Conservation (phyloP, 257 asterid species). For the Nicotiana tomentosiformis region DNA sequence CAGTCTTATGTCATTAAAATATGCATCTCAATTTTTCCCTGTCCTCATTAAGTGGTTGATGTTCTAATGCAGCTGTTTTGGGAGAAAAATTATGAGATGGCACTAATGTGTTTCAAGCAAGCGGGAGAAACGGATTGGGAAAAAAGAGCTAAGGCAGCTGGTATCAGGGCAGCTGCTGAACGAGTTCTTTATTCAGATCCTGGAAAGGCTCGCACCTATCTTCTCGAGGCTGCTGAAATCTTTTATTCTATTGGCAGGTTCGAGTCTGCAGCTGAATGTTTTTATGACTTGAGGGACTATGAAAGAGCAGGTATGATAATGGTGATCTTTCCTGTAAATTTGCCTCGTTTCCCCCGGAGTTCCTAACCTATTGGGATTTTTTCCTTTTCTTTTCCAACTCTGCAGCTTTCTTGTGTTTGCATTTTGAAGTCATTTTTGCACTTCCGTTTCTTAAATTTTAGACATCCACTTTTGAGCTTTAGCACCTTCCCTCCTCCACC, state of each 20-base stretch:
- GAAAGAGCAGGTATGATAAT: constrained; percentile 42
- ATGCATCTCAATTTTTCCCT: neutral
- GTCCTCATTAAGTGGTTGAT: neutral
- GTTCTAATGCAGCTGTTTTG: constrained; percentile 42
- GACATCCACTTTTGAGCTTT: neutral
- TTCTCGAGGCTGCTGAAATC: constrained; percentile 60
- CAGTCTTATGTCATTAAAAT: neutral
- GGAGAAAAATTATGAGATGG: constrained; percentile 65
- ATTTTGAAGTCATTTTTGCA: neutral
- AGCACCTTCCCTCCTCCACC: neutral
- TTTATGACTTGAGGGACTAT: constrained; percentile 47
- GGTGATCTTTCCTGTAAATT: neutral
- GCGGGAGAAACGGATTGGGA: constrained; percentile 50
- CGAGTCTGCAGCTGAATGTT: constrained; percentile 62
- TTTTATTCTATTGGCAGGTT: constrained; percentile 40
- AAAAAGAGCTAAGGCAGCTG: constrained; percentile 50
- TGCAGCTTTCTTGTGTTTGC: neutral
- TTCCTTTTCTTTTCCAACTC: neutral
- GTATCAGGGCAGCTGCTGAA: constrained; percentile 39
- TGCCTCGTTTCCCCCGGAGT: neutral
- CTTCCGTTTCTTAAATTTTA: neutral
- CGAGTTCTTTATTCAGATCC: constrained; percentile 32
- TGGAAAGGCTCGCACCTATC: constrained; percentile 25
- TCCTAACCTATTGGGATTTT: neutral
- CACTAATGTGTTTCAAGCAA: constrained; percentile 54